Base-by-base conservation (phyloP, 2,329 filamentous ascomycete species). In the Calycina herbarum region DNA sequence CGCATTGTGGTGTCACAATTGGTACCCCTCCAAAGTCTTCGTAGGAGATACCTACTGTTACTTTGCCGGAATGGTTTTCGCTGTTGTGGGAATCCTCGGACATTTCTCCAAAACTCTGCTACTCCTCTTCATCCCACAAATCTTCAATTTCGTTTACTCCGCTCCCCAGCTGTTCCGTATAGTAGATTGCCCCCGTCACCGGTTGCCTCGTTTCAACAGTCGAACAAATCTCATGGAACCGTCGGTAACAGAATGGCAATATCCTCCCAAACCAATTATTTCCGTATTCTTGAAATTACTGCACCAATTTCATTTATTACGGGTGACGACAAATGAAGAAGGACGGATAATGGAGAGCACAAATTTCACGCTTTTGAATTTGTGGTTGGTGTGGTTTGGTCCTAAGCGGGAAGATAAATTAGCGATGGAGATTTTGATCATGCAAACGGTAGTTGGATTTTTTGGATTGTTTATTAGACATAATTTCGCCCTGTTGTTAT, bases 21-120 rank as follows among this genome's bases (percentile, higher is more conserved):
- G 93, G 92, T 99, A 93, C 76, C 95, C 95, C 0, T 93, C 94
- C 29, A 89, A 88, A 73, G 95, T 98, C 10, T 99, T 99, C 75
- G 94, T 98, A 10, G 95, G 95, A 64, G 95, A 99, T 79, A 99
- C 95, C 3, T 99, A 98, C 84, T 99, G 95, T 84, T 99, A 99
- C 81, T 97, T 99, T 78, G 95, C 95, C 0, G 95, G 95, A 71
- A 99, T 99, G 93, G 92, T 98, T 48, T 99, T 99, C 77, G 95
- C 94, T 63, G 94, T 97, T 57, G 95, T 98, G 70, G 93, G 93
- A 69, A 98, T 99, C 75, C 85, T 97, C 62, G 95, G 95, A 29
- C 95, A 99, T 81, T 99, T 99, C 81, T 96, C 92, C 82, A 99
- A 99, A 81, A 99, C 95, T 0, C 85, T 99, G 57, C 85, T 97